phyloP scores from a whole-genome alignment of 345 rosid genomes.

The Nephelium lappaceum region DNA sequence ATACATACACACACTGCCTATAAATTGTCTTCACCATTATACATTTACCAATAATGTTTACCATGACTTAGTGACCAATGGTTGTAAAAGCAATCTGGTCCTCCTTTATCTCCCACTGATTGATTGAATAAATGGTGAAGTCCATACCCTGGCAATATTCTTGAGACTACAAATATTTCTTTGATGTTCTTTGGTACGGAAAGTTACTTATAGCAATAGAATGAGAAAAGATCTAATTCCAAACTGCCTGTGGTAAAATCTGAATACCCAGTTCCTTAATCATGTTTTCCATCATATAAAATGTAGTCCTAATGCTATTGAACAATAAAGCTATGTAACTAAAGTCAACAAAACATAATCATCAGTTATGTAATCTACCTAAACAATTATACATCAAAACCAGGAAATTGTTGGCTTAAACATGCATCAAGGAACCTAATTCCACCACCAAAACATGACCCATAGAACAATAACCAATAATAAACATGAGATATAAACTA shows the following conservation, averaged over 20 bases:
- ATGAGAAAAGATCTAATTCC: background rate
- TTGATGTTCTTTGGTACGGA: too few species aligned
- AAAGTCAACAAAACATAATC: background rate
- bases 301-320: background rate
- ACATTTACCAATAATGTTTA: background rate
- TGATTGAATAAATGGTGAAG: too few species aligned
- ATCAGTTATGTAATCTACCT: background rate
- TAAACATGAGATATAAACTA: too few species aligned
- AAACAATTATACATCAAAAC: background rate
- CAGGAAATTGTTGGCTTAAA: background rate
- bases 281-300: background rate
- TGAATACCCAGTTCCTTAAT: background rate
- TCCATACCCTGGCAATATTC: background rate
- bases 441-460: background rate
- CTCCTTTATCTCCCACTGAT: background rate
- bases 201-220: background rate
- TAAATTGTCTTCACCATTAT: background rate
- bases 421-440: background rate
- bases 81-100: too few species aligned
- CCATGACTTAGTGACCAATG: background rate
- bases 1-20: too few species aligned
- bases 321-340: too few species aligned
- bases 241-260: background rate
- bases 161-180: too few species aligned
- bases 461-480: too few species aligned